Conservation (phyloP, 805 yeast species). For the Candida silvicultrix region DNA sequence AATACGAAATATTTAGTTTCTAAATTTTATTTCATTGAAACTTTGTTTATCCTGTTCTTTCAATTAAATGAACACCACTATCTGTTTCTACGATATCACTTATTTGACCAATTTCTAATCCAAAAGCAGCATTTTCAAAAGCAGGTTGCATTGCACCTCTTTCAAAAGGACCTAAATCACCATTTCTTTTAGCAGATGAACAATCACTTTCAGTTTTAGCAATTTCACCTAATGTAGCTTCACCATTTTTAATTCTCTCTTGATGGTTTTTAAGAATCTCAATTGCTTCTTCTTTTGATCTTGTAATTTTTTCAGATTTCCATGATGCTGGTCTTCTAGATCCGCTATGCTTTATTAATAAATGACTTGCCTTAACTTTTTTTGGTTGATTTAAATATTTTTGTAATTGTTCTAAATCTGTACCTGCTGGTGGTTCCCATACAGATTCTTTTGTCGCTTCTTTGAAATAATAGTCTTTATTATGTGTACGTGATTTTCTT, state of each 20-base stretch:
- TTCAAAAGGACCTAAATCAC: constrained; percentile 87
- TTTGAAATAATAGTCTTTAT: constrained; percentile 79
- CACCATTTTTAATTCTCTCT: constrained; percentile 56
- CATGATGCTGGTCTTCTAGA: constrained; percentile 91
- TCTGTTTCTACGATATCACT: constrained; percentile 83
- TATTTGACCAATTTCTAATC: constrained; percentile 72
- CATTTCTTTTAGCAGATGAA: constrained; percentile 77
- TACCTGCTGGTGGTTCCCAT: constrained; percentile 90
- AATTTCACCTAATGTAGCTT: constrained; percentile 57
- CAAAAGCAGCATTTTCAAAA: constrained; percentile 85
- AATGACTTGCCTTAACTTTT: constrained; percentile 74
- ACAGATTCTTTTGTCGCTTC: constrained; percentile 63
- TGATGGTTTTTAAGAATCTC: constrained; percentile 53
- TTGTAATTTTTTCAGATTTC: constrained; percentile 71
- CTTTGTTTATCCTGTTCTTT: constrained; percentile 60
- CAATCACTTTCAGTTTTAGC: constrained; percentile 88
- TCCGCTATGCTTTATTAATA: constrained; percentile 75
- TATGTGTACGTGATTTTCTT: constrained; percentile 68
- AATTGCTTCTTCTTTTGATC: constrained; percentile 79
- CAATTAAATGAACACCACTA: constrained; percentile 85
- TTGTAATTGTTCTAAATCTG: constrained; percentile 55
- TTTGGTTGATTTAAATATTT: constrained; percentile 56
- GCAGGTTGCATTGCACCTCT: constrained; percentile 93
- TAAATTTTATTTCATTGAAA: no score
- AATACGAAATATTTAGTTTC: no score